These are phyloP conservation scores for Coniochaeta sp. DNA, from an alignment of 2,329 filamentous ascomycete genomes.

Conservation along the genomic window DNA sequence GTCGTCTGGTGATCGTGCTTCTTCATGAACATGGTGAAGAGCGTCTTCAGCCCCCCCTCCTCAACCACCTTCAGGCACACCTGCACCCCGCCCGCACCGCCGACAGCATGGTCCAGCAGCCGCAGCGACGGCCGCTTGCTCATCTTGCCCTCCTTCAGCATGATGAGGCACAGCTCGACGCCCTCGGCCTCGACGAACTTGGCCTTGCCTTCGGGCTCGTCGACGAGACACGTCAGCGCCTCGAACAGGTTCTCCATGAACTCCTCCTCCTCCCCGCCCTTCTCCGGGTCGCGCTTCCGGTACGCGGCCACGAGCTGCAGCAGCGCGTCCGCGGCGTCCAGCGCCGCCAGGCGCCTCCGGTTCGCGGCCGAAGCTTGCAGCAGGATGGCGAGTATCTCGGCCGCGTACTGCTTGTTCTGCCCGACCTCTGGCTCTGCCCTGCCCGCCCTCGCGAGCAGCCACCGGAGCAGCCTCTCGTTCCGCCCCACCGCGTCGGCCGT, in stretches of 20 bases:
- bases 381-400: conserved; percentile 85
- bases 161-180: conserved; percentile 82
- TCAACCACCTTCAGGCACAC: conserved; percentile 75
- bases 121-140: conserved; percentile 72
- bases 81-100: conserved; percentile 39
- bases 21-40: conserved; percentile 87
- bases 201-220: conserved; percentile 65
- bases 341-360: conserved; percentile 50
- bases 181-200: conserved; percentile 88
- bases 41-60: conserved; percentile 72
- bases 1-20: conserved; percentile 60
- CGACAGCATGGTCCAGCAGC: conserved; percentile 74
- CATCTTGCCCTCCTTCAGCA: conserved; percentile 83
- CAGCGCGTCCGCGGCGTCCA: conserved; percentile 70
- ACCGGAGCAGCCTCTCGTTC: conserved; percentile 61
- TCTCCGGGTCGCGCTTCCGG: conserved; percentile 76
- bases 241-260: conserved; percentile 94
- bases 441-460: conserved; percentile 71
- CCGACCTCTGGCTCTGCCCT: conserved; percentile 59
- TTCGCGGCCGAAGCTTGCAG: conserved; percentile 68
- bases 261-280: conserved; percentile 85
- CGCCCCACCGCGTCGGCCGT: conserved; percentile 66
- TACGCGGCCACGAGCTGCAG: conserved; percentile 82
- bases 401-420: conserved; percentile 94
- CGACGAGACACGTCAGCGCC: conserved; percentile 70